Percentiles rank a stretch among this genome's conserved stretches.
Conservation (phyloP, 805 yeast genomes). For the Metschnikowia matae region DNA sequence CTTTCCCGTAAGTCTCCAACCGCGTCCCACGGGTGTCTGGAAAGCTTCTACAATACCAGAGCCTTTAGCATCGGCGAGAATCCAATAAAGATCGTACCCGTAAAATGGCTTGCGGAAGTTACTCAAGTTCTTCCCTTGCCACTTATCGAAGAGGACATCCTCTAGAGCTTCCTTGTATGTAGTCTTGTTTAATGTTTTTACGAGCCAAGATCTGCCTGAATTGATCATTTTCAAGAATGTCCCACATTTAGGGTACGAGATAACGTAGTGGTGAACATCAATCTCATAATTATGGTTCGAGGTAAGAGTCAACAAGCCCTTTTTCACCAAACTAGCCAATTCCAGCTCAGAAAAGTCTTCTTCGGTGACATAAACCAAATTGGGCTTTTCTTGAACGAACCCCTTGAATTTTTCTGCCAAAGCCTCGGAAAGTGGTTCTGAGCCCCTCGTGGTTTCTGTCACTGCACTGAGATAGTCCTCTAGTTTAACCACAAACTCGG, state of each 20-base stretch:
- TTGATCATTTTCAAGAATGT: conserved; percentile 42
- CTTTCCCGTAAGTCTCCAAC: conserved; percentile 55
- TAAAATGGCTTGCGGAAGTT: conserved; percentile 45
- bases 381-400: conserved; percentile 23
- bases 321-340: conserved; percentile 30
- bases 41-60: conserved; percentile 50
- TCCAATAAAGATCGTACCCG: conserved; percentile 49
- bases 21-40: conserved; percentile 51
- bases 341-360: conserved; percentile 23
- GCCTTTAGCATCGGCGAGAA: conserved; percentile 49
- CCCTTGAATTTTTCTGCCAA: conserved; percentile 22
- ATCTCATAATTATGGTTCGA: conserved; percentile 43
- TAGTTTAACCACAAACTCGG: conserved; percentile 32
- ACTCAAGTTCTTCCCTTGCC: conserved; percentile 42
- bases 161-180: conserved; percentile 44
- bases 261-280: conserved; percentile 35
- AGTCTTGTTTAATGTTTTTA: conserved; percentile 31
- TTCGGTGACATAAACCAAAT: conserved; percentile 25
- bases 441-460: conserved; percentile 7
- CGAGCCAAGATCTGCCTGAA: conserved; percentile 43
- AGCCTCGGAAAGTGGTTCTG: conserved; percentile 7
- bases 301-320: conserved; percentile 44
- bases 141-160: conserved; percentile 37
- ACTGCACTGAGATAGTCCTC: conserved; percentile 22
- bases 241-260: conserved; percentile 51